phyloP scores from a whole-genome alignment of 202 grass and related monocot genomes.

The Panicum virgatum region DNA sequence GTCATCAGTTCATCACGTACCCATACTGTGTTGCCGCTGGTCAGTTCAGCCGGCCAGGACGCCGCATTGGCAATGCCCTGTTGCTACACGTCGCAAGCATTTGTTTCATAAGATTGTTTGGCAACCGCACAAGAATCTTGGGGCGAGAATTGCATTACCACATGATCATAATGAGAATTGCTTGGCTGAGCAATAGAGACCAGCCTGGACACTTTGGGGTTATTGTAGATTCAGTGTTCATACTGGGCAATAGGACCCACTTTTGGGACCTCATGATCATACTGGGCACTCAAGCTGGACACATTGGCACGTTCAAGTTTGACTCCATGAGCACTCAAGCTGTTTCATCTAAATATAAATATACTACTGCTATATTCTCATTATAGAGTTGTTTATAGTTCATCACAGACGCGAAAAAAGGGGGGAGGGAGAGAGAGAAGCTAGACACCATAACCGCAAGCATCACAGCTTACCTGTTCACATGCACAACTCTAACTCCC shows the following conservation, averaged over 20 bases:
- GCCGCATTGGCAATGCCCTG: not conserved
- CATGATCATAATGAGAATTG: too few relatives aligned
- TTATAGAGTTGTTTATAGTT: conserved; percentile 1
- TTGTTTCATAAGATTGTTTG: not conserved
- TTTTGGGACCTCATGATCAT: conserved; percentile 13
- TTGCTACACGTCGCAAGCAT: not conserved
- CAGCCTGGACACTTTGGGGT: not conserved
- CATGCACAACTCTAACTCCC: conserved; percentile 51
- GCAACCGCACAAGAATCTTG: not conserved
- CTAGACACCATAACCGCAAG: conserved; percentile 7
- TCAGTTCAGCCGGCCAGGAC: not conserved
- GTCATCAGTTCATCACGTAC: not conserved
- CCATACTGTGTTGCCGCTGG: not conserved
- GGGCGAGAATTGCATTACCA: not conserved
- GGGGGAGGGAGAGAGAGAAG: not conserved
- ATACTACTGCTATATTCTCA: conserved; percentile 13
- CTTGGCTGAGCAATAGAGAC: not conserved
- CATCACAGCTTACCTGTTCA: conserved; percentile 35
- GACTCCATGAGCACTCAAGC: not conserved
- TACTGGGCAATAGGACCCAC: not conserved
- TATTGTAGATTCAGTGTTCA: not conserved
- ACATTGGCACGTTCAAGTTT: conserved; percentile 5
- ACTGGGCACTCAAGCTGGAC: too few relatives aligned
- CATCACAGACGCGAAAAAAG: not conserved
- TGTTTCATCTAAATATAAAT: conserved; percentile 16